A percentile compares a stretch with the other conserved stretches of the same genome.
phyloP scores from a whole-genome alignment of 1,139 yeast genomes.

The Kodamaea suecica region DNA sequence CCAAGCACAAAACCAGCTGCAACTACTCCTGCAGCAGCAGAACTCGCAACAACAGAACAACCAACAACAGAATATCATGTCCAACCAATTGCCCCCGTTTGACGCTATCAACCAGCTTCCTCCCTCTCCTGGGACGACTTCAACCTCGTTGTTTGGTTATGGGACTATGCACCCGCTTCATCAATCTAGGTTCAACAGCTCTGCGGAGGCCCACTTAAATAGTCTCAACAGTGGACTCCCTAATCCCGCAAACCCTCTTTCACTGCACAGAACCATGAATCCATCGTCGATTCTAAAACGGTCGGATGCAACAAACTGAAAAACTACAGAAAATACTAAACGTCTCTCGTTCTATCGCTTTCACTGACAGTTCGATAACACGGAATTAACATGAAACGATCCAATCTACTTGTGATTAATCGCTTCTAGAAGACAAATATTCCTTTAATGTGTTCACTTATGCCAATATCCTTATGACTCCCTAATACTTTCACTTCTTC shows the following conservation, averaged over 20 bases:
- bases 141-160: not conserved
- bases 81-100: not conserved
- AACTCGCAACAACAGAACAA: not conserved
- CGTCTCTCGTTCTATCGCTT: too few species aligned
- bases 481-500: not conserved
- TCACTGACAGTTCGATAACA: too few species aligned
- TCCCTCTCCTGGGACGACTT: not conserved
- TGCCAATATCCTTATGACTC: not conserved
- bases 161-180: conserved; percentile 1
- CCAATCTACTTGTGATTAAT: too few species aligned
- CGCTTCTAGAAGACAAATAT: too few species aligned
- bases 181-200: not conserved
- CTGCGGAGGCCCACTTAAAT: not conserved
- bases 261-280: conserved; percentile 1
- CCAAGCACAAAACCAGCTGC: not conserved
- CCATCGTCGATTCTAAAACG: conserved; percentile 1
- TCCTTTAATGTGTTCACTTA: not conserved
- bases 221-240: not conserved
- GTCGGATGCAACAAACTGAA: conserved; percentile 1
- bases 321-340: too few species aligned
- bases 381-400: too few species aligned
- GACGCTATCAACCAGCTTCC: not conserved
- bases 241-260: not conserved
- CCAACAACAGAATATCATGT: not conserved
- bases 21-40: not conserved